Evolutionary conservation across 441 rosid genomes (phyloP).

Genomic region (Corymbia calophylla): DNA sequence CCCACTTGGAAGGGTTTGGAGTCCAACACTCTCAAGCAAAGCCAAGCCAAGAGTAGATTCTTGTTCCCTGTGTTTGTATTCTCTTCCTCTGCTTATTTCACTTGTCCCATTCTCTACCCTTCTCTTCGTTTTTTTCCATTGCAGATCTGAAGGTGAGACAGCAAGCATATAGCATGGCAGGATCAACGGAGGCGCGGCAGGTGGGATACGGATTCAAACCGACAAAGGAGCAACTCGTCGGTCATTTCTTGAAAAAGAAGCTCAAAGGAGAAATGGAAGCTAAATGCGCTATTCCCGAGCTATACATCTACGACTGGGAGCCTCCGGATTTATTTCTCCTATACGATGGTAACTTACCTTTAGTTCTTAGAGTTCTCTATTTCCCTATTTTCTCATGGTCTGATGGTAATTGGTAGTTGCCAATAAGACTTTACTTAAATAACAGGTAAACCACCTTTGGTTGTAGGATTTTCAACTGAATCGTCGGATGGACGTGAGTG

Average conservation of each 20-base stretch:
- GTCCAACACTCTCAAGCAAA: not conserved
- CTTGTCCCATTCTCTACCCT: too few relatives aligned
- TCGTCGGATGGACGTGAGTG: not conserved
- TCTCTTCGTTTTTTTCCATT: too few relatives aligned
- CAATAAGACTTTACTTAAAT: not conserved
- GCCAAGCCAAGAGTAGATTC: not conserved
- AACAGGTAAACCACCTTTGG: not conserved
- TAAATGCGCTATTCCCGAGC: not conserved
- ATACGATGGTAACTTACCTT: not conserved
- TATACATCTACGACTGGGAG: rapidly evolving
- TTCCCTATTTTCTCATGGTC: not conserved
- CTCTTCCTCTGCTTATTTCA: too few relatives aligned
- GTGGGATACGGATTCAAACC: not conserved
- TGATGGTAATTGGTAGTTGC: not conserved
- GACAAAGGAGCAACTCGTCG: not conserved
- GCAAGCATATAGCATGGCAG: not conserved
- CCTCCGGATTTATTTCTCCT: rapidly evolving
- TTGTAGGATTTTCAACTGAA: rapidly evolving
- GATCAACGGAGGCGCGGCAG: rapidly evolving
- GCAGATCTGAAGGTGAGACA: too few relatives aligned
- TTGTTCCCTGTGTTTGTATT: too few relatives aligned
- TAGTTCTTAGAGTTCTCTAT: not conserved
- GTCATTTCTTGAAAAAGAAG: not conserved
- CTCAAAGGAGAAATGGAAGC: not conserved
- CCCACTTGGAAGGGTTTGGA: not conserved